Evolutionary conservation across 805 yeast species (phyloP).

Genomic region (Starmerella sp.): DNA sequence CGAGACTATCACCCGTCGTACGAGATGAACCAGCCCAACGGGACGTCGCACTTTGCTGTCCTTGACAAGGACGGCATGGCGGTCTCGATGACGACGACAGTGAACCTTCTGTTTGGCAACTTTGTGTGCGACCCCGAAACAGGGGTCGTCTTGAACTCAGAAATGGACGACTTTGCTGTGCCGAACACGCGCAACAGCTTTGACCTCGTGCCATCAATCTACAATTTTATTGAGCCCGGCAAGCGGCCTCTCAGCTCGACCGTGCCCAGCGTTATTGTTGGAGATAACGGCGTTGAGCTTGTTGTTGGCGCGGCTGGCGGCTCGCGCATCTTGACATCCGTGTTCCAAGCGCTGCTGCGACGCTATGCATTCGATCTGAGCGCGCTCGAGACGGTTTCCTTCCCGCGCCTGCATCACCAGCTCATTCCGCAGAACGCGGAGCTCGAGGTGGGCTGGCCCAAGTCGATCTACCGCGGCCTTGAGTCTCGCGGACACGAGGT

Average conservation of each 20-base stretch:
- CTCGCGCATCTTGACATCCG: slow-evolving; percentile 68
- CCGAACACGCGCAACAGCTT: slow-evolving; percentile 64
- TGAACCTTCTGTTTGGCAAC: slow-evolving; percentile 76
- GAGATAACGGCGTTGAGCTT: slow-evolving; percentile 37
- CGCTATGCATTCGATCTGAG: slow-evolving; percentile 46
- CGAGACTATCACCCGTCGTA: slow-evolving; percentile 66
- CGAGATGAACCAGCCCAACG: slow-evolving; percentile 70
- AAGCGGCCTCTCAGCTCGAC: slow-evolving; percentile 80
- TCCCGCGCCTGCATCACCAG: slow-evolving; percentile 84
- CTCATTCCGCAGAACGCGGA: slow-evolving; percentile 58
- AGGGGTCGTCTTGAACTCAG: slow-evolving; percentile 73
- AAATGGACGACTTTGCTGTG: slow-evolving; percentile 89
- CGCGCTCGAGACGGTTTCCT: slow-evolving; percentile 57
- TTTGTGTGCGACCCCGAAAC: slow-evolving; percentile 68
- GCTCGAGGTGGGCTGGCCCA: slow-evolving; percentile 44
- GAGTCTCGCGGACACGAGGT: slow-evolving; percentile 41
- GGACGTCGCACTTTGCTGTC: slow-evolving; percentile 79
- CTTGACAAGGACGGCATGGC: slow-evolving; percentile 68
- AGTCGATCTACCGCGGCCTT: slow-evolving; percentile 31
- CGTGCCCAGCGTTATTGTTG: slow-evolving; percentile 56
- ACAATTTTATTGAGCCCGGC: slow-evolving; percentile 62
- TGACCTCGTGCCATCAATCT: slow-evolving; percentile 67
- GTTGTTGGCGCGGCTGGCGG: slow-evolving; percentile 94
- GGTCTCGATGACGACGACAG: slow-evolving; percentile 78
- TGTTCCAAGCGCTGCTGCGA: slow-evolving; percentile 69